phyloP scores from a whole-genome alignment of 2,329 filamentous ascomycete species.

The Alternaria triticina region DNA sequence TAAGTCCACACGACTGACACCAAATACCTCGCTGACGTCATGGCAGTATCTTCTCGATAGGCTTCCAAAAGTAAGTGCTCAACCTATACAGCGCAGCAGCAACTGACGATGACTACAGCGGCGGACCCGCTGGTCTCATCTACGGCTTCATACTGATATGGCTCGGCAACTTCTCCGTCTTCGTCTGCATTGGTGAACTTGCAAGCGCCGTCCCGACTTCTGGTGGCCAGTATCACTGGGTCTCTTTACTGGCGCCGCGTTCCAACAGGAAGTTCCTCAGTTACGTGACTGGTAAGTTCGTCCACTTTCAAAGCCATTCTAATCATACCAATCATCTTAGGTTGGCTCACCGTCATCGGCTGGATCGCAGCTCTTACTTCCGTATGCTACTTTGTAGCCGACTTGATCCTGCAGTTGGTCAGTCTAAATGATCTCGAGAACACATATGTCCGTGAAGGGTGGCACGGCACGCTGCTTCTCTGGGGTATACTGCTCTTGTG shows the following conservation, averaged over 20 bases:
- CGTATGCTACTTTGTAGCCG: conserved; percentile 44
- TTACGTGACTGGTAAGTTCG: conserved; percentile 50
- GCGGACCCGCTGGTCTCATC: conserved; percentile 46
- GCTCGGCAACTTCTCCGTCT: conserved; percentile 48
- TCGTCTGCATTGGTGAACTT: conserved; percentile 46
- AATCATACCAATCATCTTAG: conserved; percentile 27
- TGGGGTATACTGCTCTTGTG: conserved; percentile 53
- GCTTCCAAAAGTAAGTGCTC: conserved; percentile 43
- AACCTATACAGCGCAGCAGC: neutral
- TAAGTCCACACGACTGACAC: conserved; percentile 18
- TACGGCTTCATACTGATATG: conserved; percentile 48
- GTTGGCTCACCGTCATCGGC: conserved; percentile 54
- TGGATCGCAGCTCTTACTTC: conserved; percentile 52
- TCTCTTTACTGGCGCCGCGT: conserved; percentile 52
- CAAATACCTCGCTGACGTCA: neutral
- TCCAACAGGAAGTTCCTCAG: conserved; percentile 53
- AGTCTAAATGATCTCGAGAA: conserved; percentile 49
- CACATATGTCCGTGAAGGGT: conserved; percentile 49
- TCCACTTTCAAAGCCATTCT: neutral
- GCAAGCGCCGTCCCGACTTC: conserved; percentile 48
- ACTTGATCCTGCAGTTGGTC: conserved; percentile 42
- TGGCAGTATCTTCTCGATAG: conserved; percentile 41
- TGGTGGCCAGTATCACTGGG: conserved; percentile 52
- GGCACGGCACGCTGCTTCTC: conserved; percentile 60
- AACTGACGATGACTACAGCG: conserved; percentile 26